Base-by-base conservation (phyloP, 2,329 filamentous ascomycete genomes). In the Hypocrella siamensis region DNA sequence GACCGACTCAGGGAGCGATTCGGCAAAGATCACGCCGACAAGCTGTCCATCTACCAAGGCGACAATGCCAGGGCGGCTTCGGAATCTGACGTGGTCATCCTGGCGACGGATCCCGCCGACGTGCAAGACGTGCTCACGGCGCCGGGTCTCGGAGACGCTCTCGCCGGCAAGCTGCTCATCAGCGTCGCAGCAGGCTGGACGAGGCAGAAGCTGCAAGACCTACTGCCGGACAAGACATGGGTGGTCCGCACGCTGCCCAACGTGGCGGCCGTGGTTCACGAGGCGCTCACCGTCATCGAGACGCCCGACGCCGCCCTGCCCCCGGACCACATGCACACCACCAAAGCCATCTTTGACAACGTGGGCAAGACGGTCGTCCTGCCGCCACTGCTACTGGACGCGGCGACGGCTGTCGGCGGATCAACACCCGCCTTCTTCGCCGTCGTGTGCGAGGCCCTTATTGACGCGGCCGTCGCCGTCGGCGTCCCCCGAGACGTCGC, bases 361-460 rank as follows among this genome's bases (percentile, higher is more conserved):
- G 66, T 75, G 15, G 71, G 71, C 5, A 56, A 57, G 24, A 60
- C 65, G 1, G 58, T 67, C 0, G 54, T 60, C 16, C 53, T 75
- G 0, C 57, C 60, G 0, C 56, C 67, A 0, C 50, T 55, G 2
- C 54, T 60, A 5, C 70, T 75, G 63, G 65, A 73, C 38, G 67
- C 61, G 0, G 57, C 56, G n/a, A 75, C 69, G 0, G 68, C 70
- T 0, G 57, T 75, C 2, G 71, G 65, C 37, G 69, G 70, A 0
- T 73, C 67, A 3, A 70, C 70, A 0, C 70, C 69, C 0, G 70
- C 70, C 0, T 74, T 75, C 49, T 68, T 65, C 36, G 66, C 69
- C 0, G 51, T 75, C 7, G 58, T 75, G 5, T 54, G 67, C 10
- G 71, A 76, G 38, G 66, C 67, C 0, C 54, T 74, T 33, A 65